These are phyloP conservation scores for Sporobolus alterniflorus DNA, from an alignment of 202 grass and related monocot genomes.

Conservation along the genomic window DNA sequence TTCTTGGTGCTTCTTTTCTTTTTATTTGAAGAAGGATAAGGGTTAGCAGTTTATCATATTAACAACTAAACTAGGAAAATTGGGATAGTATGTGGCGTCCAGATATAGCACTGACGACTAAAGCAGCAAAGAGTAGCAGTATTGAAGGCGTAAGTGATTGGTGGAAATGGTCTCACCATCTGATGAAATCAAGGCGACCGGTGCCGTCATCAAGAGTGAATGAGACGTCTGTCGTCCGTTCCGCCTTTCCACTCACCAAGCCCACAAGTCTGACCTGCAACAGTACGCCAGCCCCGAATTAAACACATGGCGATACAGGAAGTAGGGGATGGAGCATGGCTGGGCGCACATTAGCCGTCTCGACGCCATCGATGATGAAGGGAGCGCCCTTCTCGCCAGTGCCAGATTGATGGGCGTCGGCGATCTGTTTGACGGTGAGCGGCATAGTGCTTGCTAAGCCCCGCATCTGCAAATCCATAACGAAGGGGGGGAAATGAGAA, in stretches of 20 bases:
- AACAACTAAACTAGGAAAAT: background rate
- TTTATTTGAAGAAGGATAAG: background rate
- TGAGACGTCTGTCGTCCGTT: conserved; percentile 58
- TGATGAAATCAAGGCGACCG: conserved; percentile 80
- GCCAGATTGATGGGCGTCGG: conserved; percentile 64
- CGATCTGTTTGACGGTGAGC: conserved; percentile 86
- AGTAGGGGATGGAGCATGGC: background rate
- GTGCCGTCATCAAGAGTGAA: conserved; percentile 91
- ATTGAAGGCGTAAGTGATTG: background rate
- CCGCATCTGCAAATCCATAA: conserved; percentile 59
- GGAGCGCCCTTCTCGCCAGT: conserved; percentile 53
- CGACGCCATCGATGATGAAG: conserved; percentile 53
- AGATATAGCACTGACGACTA: background rate
- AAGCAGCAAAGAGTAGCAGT: background rate
- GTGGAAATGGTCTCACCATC: conserved; percentile 50
- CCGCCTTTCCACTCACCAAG: conserved; percentile 68
- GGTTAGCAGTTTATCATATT: background rate
- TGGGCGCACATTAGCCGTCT: conserved; percentile 32
- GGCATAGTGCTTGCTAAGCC: conserved; percentile 57
- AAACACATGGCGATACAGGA: background rate
- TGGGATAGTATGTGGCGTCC: background rate
- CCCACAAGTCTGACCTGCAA: conserved; percentile 70
- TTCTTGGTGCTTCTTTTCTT: background rate
- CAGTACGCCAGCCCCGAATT: background rate
- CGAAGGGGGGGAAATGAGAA: background rate